These are phyloP conservation scores for Trypanosoma theileri DNA, from an alignment of 208 protist species.

Conservation along the genomic window DNA sequence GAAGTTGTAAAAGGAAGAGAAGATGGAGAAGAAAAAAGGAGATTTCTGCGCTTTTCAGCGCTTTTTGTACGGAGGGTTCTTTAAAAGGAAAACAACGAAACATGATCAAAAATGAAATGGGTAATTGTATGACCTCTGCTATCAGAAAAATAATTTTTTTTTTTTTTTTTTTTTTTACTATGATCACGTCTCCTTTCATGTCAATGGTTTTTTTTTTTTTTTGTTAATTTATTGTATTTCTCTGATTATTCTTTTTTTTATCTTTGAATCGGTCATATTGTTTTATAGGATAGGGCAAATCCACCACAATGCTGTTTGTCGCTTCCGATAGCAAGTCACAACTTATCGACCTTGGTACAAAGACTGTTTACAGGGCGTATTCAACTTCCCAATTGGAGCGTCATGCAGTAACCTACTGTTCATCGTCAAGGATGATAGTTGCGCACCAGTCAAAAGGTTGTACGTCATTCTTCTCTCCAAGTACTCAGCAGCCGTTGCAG, in stretches of 20 bases:
- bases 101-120: too few relatives aligned
- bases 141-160: not conserved
- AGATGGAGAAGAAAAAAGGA: not conserved
- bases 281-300: not conserved
- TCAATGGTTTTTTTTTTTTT: slow-evolving; percentile 27
- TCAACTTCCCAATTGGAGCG: slow-evolving; percentile 28
- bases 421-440: slow-evolving; percentile 35
- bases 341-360: slow-evolving; percentile 58
- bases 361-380: slow-evolving; percentile 57
- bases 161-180: slow-evolving; percentile 20
- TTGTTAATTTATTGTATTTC: slow-evolving; percentile 9
- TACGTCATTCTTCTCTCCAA: slow-evolving; percentile 55
- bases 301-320: slow-evolving; percentile 66
- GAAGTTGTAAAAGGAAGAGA: not conserved
- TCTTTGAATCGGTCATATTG: not conserved
- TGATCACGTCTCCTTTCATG: not conserved
- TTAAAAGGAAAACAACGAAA: not conserved
- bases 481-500: slow-evolving; percentile 69
- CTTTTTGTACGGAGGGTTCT: slow-evolving; percentile 15
- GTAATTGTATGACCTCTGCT: not conserved
- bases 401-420: slow-evolving; percentile 50
- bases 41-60: slow-evolving; percentile 23
- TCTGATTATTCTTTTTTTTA: not conserved
- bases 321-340: slow-evolving; percentile 41
- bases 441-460: slow-evolving; percentile 54